phyloP scores from a whole-genome alignment of 192 early-diverging fungal genomes.

The Umbelopsis ramanniana region DNA sequence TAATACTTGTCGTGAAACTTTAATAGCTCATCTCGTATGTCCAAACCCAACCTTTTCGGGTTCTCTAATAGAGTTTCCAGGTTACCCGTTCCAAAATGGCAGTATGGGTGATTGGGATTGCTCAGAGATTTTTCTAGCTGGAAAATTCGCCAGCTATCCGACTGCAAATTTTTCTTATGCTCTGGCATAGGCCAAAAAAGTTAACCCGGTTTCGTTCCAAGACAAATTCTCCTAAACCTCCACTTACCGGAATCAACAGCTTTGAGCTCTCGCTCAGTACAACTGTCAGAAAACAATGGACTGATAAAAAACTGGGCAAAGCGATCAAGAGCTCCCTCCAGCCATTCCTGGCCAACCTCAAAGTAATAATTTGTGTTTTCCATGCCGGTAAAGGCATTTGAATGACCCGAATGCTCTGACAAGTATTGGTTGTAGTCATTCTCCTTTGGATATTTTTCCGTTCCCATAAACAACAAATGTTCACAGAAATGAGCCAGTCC shows the following conservation, averaged over 20 bases:
- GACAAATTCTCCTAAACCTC: neutral
- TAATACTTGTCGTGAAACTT: slow-evolving; percentile 92
- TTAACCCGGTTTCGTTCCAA: no score
- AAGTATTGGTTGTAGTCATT: slow-evolving; percentile 83
- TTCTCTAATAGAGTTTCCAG: slow-evolving; percentile 78
- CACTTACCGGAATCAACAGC: slow-evolving; percentile 88
- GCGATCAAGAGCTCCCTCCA: slow-evolving; percentile 63
- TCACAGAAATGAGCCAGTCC: slow-evolving; percentile 88
- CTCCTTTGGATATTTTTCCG: slow-evolving; percentile 76
- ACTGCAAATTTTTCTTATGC: slow-evolving; percentile 94
- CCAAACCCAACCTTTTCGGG: slow-evolving; percentile 69
- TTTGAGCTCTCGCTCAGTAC: slow-evolving; percentile 90
- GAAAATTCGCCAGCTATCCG: slow-evolving; percentile 86
- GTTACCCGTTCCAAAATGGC: slow-evolving; percentile 93
- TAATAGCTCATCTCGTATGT: slow-evolving; percentile 83
- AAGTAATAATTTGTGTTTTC: slow-evolving; percentile 92
- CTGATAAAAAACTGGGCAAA: slow-evolving; percentile 94
- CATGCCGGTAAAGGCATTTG: slow-evolving; percentile 79
- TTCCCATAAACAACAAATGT: slow-evolving; percentile 75
- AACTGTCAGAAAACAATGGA: slow-evolving; percentile 85
- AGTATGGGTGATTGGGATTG: slow-evolving; percentile 79
- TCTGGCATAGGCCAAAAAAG: slow-evolving; percentile 50
- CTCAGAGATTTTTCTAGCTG: slow-evolving; percentile 86
- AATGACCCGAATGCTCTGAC: slow-evolving; percentile 73
- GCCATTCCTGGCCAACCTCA: slow-evolving; percentile 66